phyloP scores from a whole-genome alignment of 306 rosid species.

The Castanea crenata region DNA sequence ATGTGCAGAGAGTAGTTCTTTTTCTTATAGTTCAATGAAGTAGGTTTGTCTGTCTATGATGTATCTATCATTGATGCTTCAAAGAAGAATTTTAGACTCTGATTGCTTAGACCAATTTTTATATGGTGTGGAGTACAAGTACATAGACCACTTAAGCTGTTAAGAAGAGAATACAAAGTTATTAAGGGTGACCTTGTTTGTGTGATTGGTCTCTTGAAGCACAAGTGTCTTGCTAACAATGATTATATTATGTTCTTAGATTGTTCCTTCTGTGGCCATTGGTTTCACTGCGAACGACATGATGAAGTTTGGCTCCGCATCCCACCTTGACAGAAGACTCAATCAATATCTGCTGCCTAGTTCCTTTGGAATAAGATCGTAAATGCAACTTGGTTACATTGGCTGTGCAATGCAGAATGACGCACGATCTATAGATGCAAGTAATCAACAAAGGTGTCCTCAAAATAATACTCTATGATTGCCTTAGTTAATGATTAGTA shows the following conservation, averaged over 20 bases:
- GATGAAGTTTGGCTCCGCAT: constrained; percentile 79
- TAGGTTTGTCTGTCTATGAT: no score
- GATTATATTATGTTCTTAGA: constrained; percentile 42
- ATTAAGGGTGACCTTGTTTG: not conserved
- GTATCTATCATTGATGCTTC: no score
- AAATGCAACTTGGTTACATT: not conserved
- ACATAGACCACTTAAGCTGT: not conserved
- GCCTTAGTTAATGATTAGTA: no score
- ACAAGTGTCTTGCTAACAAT: not conserved
- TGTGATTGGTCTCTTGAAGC: not conserved
- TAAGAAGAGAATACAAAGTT: not conserved
- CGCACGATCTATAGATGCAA: not conserved
- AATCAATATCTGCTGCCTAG: constrained; percentile 42
- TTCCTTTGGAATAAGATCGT: not conserved
- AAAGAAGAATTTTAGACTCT: not conserved
- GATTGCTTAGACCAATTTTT: not conserved
- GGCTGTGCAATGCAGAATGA: not conserved
- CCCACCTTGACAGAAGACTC: constrained; percentile 68
- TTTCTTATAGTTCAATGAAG: no score
- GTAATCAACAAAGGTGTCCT: no score
- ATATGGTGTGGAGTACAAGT: not conserved
- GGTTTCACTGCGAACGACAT: constrained; percentile 83
- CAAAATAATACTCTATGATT: no score
- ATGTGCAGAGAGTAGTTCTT: no score
- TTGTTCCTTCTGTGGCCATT: constrained; percentile 94